phyloP scores from a whole-genome alignment of 305 asterid genomes.

The Stenogyne calaminthoides region DNA sequence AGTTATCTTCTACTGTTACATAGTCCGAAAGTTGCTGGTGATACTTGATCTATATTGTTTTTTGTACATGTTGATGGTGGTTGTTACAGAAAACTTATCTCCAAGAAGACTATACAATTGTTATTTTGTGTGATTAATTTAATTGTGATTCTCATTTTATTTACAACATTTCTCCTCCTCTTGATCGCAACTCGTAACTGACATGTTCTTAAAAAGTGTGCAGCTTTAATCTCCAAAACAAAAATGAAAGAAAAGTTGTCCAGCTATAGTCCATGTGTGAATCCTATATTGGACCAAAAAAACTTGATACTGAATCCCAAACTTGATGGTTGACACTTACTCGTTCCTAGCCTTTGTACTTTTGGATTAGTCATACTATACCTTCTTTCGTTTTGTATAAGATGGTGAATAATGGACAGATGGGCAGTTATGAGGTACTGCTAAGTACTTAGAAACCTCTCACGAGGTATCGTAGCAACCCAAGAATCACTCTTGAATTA shows the following conservation, averaged over 20 bases:
- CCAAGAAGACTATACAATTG: background rate
- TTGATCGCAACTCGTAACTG: background rate
- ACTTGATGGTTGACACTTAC: too few species aligned
- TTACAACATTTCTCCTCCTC: background rate
- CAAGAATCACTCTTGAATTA: too few species aligned
- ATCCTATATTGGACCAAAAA: background rate
- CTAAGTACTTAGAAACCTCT: too few species aligned
- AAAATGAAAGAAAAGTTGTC: background rate
- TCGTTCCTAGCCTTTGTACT: too few species aligned
- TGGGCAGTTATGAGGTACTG: background rate
- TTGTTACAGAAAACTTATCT: background rate
- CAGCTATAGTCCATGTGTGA: conserved; percentile 4
- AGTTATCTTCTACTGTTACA: background rate
- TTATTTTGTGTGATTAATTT: background rate
- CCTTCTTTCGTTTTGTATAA: too few species aligned
- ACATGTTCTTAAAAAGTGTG: background rate
- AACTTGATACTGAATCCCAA: background rate
- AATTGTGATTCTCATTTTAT: background rate
- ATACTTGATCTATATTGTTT: background rate
- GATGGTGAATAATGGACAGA: too few species aligned
- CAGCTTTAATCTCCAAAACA: background rate
- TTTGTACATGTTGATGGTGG: background rate
- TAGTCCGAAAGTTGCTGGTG: background rate
- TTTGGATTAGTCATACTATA: too few species aligned
- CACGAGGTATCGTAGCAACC: too few species aligned